Conservation (phyloP, 768 basidiomycete genomes). For the Pholiota microspora region DNA sequence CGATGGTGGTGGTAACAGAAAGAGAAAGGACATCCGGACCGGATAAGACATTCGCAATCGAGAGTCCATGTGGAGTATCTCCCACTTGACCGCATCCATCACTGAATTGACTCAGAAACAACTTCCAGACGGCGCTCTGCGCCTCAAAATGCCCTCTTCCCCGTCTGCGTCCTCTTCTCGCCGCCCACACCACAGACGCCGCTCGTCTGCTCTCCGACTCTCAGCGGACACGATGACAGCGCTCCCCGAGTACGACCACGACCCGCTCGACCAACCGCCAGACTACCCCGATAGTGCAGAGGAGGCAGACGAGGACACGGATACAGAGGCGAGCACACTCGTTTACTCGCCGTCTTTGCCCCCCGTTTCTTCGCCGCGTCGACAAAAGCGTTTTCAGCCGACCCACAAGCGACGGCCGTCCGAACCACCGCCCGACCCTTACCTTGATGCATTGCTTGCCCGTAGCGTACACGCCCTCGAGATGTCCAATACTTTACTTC, state of each 20-base stretch:
- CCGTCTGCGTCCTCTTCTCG: conserved; percentile 23
- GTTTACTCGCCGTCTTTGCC: conserved; percentile 25
- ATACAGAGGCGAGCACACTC: conserved; percentile 33
- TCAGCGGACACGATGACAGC: conserved; percentile 67
- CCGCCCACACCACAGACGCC: conserved; percentile 55
- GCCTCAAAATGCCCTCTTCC: conserved; percentile 7
- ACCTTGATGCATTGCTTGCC: conserved; percentile 74
- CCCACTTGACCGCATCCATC: conserved; percentile 18
- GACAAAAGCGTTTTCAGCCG: conserved; percentile 27
- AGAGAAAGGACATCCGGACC: conserved; percentile 11
- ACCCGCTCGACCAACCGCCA: conserved; percentile 41
- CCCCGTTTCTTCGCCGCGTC: conserved; percentile 28
- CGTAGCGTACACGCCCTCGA: conserved; percentile 85
- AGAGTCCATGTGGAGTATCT: conserved; percentile 16
- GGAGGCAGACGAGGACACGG: conserved; percentile 72
- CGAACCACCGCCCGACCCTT: conserved; percentile 42
- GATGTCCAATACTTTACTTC: conserved; percentile 78
- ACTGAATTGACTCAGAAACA: conserved; percentile 15
- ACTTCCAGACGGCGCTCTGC: conserved; percentile 18
- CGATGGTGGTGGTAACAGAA: too few species aligned
- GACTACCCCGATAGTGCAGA: conserved; percentile 78
- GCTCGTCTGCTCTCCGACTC: conserved; percentile 51
- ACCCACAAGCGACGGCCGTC: conserved; percentile 29
- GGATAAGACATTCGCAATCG: conserved; percentile 7
- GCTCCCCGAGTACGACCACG: conserved; percentile 56